Evolutionary conservation across 805 yeast genomes (phyloP), one percentile per base, ranked within the genome.

Genomic region (Lachancea kluyveri): DNA sequence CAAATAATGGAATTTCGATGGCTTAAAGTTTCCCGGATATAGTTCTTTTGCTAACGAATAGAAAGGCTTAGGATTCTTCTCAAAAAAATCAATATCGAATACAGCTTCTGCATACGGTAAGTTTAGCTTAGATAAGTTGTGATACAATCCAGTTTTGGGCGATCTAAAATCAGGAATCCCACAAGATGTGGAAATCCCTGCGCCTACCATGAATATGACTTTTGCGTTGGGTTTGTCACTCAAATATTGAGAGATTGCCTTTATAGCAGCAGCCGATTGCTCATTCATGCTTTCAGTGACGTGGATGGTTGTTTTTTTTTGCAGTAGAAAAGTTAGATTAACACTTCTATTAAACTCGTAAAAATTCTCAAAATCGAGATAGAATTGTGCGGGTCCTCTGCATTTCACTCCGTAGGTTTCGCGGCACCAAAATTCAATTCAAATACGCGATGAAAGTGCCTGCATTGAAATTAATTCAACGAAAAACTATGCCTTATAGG

Each of bases 141-240:
- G 74, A 49, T 90, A 90, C 5, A 90, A 68, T 0, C 94, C 94
- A 1, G 97, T 90, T 25, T 75, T 72, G 1, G 96, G 96, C 12
- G 94, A 77, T 44, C 97, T 67, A 55, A 90, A 90, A 55, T 90
- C 98, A 0, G 97, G 98, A 27, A 88, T 90, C 0, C 97, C 98
- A 28, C 94, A 87, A 3, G 83, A 67, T 0, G 97, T 90, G 3
- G 96, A 85, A 23, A 87, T 77, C 1, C 98, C 98, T 0, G 98
- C 98, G 1, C 98, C 98, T 6, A 78, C 79, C 60, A 81, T 71
- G 47, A 82, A 77, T 0, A 78, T 71, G 5, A 79, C 70, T 41
- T 72, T 70, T 1, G 53, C 37, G 24, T 52, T 40, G 1, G 55
- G 54, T 18, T 51, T 35, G 10, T 36, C 30, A 8, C 39, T 30